Evolutionary conservation across 768 basidiomycete genomes (phyloP).

Genomic region (Pleurotus cornucopiae): DNA sequence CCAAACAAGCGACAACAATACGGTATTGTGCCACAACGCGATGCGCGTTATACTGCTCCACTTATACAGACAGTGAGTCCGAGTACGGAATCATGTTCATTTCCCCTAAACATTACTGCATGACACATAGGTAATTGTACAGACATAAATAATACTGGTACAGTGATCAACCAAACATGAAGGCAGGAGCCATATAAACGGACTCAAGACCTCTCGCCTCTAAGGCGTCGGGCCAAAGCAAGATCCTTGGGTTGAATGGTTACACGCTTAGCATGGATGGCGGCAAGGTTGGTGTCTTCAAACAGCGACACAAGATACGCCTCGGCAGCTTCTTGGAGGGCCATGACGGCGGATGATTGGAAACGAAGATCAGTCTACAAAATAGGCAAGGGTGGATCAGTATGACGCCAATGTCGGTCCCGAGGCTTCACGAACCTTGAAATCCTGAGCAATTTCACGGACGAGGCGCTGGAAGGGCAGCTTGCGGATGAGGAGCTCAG

Average conservation of each 20-base stretch:
- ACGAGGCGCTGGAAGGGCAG: conserved; percentile 71
- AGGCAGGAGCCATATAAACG: not conserved
- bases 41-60: not conserved
- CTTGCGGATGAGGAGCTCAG: conserved; percentile 61
- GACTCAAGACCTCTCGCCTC: conserved; percentile 33
- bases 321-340: conserved; percentile 62
- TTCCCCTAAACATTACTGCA: no score
- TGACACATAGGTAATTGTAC: not conserved
- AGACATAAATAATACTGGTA: not conserved
- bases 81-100: no score
- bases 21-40: not conserved
- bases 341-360: conserved; percentile 68
- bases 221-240: conserved; percentile 47
- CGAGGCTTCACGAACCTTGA: conserved; percentile 47
- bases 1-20: conserved; percentile 4
- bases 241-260: conserved; percentile 65
- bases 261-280: conserved; percentile 56
- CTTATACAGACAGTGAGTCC: no score
- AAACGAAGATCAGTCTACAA: conserved; percentile 68
- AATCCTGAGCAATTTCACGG: conserved; percentile 79
- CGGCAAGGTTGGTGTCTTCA: conserved; percentile 64
- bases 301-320: conserved; percentile 74
- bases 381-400: not conserved
- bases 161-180: not conserved
- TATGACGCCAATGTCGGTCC: not conserved